A percentile compares a stretch with the other conserved stretches of the same genome.
Conservation (phyloP, 345 rosid genomes). For the Gossypium mustelinum region DNA sequence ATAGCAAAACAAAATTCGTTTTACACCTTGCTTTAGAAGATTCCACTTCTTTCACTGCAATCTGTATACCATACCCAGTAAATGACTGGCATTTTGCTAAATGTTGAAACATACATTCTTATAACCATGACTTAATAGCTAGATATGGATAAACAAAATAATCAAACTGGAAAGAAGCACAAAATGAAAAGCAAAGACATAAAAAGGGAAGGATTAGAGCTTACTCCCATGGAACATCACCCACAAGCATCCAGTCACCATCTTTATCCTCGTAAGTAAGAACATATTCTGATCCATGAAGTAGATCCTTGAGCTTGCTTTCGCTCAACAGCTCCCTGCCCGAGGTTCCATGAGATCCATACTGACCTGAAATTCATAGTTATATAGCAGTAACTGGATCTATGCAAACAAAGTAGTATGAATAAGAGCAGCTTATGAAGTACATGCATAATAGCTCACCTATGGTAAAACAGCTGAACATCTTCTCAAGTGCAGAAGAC, state of each 20-base stretch:
- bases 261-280: conserved; percentile 68
- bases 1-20: too few relatives aligned
- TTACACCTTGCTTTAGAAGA: too few relatives aligned
- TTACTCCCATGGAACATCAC: conserved; percentile 82
- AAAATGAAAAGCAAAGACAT: too few relatives aligned
- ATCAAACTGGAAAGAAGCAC: too few relatives aligned
- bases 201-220: conserved; percentile 17
- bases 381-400: conserved; percentile 29
- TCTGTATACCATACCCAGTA: too few relatives aligned
- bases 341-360: conserved; percentile 44
- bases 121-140: too few relatives aligned
- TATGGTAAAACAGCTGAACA: conserved; percentile 65
- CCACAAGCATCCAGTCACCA: conserved; percentile 77
- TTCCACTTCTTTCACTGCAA: too few relatives aligned
- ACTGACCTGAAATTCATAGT: conserved; percentile 38
- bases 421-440: conserved; percentile 14
- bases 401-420: conserved; percentile 11
- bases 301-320: conserved; percentile 52
- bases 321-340: conserved; percentile 54
- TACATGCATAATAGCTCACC: conserved; percentile 31
- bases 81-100: too few relatives aligned
- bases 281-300: conserved; percentile 57
- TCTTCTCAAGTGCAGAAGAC: conserved; percentile 69
- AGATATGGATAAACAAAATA: too few relatives aligned
- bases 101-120: too few relatives aligned